phyloP scores from a whole-genome alignment of 139 green algal species.

The Chlamydomonas incerta region DNA sequence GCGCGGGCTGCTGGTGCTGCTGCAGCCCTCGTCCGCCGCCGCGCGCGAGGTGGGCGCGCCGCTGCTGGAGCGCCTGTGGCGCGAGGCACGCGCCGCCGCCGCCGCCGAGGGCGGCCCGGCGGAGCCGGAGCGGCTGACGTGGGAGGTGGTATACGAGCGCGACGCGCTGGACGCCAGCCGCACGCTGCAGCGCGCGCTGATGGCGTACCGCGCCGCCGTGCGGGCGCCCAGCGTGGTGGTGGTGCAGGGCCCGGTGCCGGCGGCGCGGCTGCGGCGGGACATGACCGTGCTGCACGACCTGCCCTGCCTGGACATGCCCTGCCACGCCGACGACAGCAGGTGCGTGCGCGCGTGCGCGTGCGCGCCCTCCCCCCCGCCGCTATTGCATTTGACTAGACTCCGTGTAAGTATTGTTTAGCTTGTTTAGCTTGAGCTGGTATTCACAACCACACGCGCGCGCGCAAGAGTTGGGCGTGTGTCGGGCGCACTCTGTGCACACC shows the following conservation, averaged over 20 bases:
- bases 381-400: too few species aligned
- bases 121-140: slow-evolving; percentile 17
- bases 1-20: slow-evolving; percentile 70
- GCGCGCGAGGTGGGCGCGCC: slow-evolving; percentile 65
- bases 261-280: slow-evolving; percentile 51
- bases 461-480: too few species aligned
- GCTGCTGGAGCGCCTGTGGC: slow-evolving; percentile 68
- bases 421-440: too few species aligned
- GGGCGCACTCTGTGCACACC: too few species aligned
- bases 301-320: slow-evolving; percentile 70
- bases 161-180: slow-evolving; percentile 63
- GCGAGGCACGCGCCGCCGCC: slow-evolving; percentile 55
- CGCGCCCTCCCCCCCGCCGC: too few species aligned
- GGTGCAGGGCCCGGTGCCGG: slow-evolving; percentile 32
- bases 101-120: slow-evolving; percentile 23
- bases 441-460: too few species aligned
- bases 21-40: slow-evolving; percentile 58
- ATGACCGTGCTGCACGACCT: slow-evolving; percentile 78
- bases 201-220: slow-evolving; percentile 16
- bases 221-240: slow-evolving; percentile 63
- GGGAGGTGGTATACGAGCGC: slow-evolving; percentile 75
- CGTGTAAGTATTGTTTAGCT: too few species aligned
- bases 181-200: slow-evolving; percentile 67
- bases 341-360: slow-evolving; percentile 23
- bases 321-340: slow-evolving; percentile 57